Evolutionary conservation across 371 early-diverging fungal species (phyloP).

Genomic region (Rhizopus microsporus): DNA sequence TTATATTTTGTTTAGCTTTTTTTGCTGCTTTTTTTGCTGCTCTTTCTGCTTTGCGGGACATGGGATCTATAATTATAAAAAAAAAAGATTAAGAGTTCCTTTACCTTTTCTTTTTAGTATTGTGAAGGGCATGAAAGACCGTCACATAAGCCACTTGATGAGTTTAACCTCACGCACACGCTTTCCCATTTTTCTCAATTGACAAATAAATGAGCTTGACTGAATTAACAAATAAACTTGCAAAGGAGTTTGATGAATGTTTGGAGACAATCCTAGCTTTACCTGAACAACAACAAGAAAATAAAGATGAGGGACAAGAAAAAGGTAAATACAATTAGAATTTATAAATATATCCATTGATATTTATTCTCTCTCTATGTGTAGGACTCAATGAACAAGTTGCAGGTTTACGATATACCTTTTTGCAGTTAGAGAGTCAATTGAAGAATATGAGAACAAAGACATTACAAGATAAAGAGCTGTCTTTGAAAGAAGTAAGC

Average conservation of each 20-base stretch:
- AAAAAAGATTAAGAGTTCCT: not conserved
- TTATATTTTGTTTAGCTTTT: conserved; percentile 8
- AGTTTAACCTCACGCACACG: not conserved
- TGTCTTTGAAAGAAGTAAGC: conserved; percentile 35
- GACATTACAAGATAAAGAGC: conserved; percentile 25
- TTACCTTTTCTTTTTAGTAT: not conserved
- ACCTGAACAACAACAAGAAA: conserved; percentile 22
- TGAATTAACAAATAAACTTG: conserved; percentile 21
- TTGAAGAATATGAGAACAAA: conserved; percentile 32
- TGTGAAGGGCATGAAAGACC: conserved; percentile 6
- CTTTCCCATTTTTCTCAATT: not conserved
- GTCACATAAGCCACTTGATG: conserved; percentile 20
- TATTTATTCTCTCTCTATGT: not conserved
- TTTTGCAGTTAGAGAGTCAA: conserved; percentile 30
- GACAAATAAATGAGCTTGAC: conserved; percentile 8
- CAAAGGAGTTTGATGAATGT: conserved; percentile 32
- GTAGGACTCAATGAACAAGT: conserved; percentile 18
- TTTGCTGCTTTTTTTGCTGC: conserved; percentile 23
- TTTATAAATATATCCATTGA: not conserved
- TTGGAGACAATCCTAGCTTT: conserved; percentile 34
- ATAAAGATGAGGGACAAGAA: conserved; percentile 16
- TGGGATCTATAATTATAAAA: conserved; percentile 1
- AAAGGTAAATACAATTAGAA: not conserved
- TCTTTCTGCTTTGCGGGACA: conserved; percentile 36
- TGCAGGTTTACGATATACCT: conserved; percentile 19